A percentile compares a stretch with the other conserved stretches of the same genome.
Conservation (phyloP, 192 early-diverging fungal genomes). For the Backusella sp. region DNA sequence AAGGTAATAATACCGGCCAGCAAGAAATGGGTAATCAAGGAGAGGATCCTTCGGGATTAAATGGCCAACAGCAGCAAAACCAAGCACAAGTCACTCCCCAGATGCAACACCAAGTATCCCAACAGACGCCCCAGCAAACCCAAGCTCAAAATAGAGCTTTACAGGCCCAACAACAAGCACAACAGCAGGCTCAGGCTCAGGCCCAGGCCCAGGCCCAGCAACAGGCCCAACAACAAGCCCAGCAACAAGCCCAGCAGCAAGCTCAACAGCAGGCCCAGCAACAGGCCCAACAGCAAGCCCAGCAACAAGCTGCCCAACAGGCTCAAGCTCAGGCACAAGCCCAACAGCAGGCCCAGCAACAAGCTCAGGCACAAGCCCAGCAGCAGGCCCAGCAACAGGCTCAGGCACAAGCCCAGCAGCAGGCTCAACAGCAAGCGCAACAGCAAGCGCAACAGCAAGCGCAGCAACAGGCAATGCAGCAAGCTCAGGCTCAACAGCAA, state of each 20-base stretch:
- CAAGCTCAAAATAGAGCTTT: conserved; percentile 6
- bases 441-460: too few species aligned
- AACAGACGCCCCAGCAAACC: conserved; percentile 19
- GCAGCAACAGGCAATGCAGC: conserved; percentile 12
- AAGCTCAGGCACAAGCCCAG: conserved; percentile 12
- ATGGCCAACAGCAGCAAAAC: conserved; percentile 2
- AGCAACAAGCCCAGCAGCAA: not conserved
- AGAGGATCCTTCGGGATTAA: not conserved
- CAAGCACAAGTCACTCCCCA: conserved; percentile 6
- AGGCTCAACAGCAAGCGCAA: conserved; percentile 19
- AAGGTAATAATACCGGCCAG: not conserved
- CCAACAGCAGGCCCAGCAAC: conserved; percentile 11
- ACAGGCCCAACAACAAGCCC: conserved; percentile 1
- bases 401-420: not conserved
- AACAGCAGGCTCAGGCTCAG: conserved; percentile 9
- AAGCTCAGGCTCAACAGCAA: conserved; percentile 5
- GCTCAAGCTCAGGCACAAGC: conserved; percentile 2
- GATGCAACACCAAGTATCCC: conserved; percentile 1
- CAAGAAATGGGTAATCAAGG: not conserved
- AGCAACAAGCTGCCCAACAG: not conserved
- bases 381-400: not conserved
- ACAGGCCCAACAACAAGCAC: conserved; percentile 18
- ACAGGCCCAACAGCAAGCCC: not conserved
- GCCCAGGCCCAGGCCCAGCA: not conserved
- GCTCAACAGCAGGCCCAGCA: not conserved